Percentiles rank a stretch among this genome's conserved stretches.
phyloP scores from a whole-genome alignment of 2,329 filamentous ascomycete genomes.

The Coniochaeta sp. region DNA sequence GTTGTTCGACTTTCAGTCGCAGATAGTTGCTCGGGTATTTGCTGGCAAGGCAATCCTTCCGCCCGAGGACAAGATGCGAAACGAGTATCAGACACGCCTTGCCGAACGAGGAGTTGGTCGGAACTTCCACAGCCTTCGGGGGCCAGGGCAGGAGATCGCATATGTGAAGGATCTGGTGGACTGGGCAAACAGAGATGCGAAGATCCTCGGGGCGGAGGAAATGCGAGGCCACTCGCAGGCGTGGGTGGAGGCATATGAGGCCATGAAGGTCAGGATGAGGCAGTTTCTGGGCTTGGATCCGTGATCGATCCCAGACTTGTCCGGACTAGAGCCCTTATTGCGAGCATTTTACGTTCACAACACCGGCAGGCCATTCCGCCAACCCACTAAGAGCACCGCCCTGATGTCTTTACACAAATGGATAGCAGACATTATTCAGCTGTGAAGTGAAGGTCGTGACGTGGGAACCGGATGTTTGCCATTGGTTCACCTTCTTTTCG shows the following conservation, averaged over 20 bases:
- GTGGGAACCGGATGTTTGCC: too few species aligned
- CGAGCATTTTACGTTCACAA: too few species aligned
- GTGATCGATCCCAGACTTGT: not conserved
- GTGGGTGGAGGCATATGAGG: slow-evolving; percentile 18
- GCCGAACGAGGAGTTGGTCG: slow-evolving; percentile 24
- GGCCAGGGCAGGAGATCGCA: slow-evolving; percentile 12
- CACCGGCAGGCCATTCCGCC: too few species aligned
- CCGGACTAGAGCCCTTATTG: too few species aligned
- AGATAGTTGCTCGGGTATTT: slow-evolving; percentile 50
- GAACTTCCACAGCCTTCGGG: slow-evolving; percentile 28
- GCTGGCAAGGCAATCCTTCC: slow-evolving; percentile 44
- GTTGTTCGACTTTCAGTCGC: slow-evolving; percentile 64
- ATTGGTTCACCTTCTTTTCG: too few species aligned
- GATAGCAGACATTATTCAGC: too few species aligned
- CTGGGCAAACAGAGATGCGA: slow-evolving; percentile 19
- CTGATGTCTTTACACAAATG: too few species aligned
- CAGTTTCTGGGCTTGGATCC: not conserved
- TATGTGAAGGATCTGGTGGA: slow-evolving; percentile 17
- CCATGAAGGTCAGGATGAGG: slow-evolving; percentile 12
- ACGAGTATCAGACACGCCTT: slow-evolving; percentile 23
- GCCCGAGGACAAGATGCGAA: slow-evolving; percentile 26
- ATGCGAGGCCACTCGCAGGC: slow-evolving; percentile 24
- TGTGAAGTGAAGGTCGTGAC: too few species aligned
- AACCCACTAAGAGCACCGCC: too few species aligned
- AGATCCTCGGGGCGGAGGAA: slow-evolving; percentile 13